Evolutionary conservation across 2,329 filamentous ascomycete species (phyloP).

Genomic region (Exophiala alcalophila): DNA sequence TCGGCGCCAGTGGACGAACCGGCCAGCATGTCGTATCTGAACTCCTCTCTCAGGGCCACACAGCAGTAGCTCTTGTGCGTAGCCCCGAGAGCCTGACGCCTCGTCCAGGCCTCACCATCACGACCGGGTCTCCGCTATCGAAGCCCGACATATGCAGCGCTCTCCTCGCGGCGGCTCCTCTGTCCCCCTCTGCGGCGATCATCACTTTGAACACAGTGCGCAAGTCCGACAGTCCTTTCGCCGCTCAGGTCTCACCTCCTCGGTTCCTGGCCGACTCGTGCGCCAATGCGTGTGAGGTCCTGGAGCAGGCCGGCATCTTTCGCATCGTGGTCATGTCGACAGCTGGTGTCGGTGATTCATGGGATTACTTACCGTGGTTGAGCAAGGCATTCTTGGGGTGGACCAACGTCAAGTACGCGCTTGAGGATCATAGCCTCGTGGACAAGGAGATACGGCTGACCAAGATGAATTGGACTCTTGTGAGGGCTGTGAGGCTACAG

Average conservation of each 20-base stretch:
- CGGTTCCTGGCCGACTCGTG: slow-evolving; percentile 35
- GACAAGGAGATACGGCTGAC: slow-evolving; percentile 39
- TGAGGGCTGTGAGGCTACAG: slow-evolving; percentile 35
- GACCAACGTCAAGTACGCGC: slow-evolving; percentile 43
- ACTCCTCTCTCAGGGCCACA: slow-evolving; percentile 7
- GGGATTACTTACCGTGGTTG: slow-evolving; percentile 37
- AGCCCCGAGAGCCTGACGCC: slow-evolving; percentile 31
- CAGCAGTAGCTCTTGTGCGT: slow-evolving; percentile 8
- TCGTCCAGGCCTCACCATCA: slow-evolving; percentile 22
- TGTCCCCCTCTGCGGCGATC: slow-evolving; percentile 36
- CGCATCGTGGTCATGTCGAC: slow-evolving; percentile 43
- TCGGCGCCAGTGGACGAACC: slow-evolving; percentile 8
- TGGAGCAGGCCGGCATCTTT: slow-evolving; percentile 34
- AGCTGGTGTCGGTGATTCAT: slow-evolving; percentile 41
- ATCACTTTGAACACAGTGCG: slow-evolving; percentile 43
- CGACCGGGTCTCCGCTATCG: slow-evolving; percentile 37
- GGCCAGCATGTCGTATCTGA: slow-evolving; percentile 5
- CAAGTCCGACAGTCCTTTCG: slow-evolving; percentile 43
- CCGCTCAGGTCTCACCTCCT: slow-evolving; percentile 40
- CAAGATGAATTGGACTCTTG: slow-evolving; percentile 40
- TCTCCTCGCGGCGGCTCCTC: slow-evolving; percentile 27
- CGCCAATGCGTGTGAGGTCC: slow-evolving; percentile 36
- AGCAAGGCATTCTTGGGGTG: slow-evolving; percentile 39
- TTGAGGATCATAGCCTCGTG: slow-evolving; percentile 40
- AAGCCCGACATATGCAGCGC: slow-evolving; percentile 37